Evolutionary conservation across 2,329 filamentous ascomycete genomes (phyloP).

Genomic region (Davidsoniella virescens): DNA sequence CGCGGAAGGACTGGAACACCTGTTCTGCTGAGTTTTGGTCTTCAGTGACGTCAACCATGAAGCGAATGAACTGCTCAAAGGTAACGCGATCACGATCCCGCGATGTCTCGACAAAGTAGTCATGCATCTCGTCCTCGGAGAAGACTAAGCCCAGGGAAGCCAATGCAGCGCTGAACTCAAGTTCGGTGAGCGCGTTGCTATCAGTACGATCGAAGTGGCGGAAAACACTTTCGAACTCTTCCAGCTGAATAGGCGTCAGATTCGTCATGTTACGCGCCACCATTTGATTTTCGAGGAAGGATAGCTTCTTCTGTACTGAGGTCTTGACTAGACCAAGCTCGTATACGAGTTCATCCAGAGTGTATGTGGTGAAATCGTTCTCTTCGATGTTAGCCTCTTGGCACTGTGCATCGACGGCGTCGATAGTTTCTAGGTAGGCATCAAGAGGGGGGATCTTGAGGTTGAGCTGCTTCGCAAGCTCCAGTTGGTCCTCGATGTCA

Average conservation of each 20-base stretch:
- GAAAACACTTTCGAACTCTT: conserved; percentile 98
- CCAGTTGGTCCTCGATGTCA: conserved; percentile 85
- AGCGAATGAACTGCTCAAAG: conserved; percentile 97
- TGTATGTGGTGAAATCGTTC: conserved; percentile 99
- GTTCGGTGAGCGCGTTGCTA: conserved; percentile 75
- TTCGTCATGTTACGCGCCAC: conserved; percentile 98
- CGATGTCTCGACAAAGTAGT: conserved; percentile 80
- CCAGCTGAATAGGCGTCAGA: conserved; percentile 89
- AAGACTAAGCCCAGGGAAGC: conserved; percentile 93
- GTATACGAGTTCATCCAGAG: conserved; percentile 89
- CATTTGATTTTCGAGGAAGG: conserved; percentile 96
- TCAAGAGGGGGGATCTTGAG: conserved; percentile 80
- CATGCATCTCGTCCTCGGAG: conserved; percentile 95
- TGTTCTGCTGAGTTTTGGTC: conserved; percentile 98
- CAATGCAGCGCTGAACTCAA: conserved; percentile 90
- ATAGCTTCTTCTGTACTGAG: conserved; percentile 87
- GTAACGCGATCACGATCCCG: conserved; percentile 64
- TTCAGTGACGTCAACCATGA: conserved; percentile 98
- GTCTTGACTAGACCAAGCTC: conserved; percentile 83
- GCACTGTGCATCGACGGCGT: conserved; percentile 72
- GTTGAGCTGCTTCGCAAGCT: conserved; percentile 71
- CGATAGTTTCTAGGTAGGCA: conserved; percentile 77
- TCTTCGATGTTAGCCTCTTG: conserved; percentile 96
- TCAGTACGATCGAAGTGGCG: conserved; percentile 92
- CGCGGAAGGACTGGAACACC: conserved; percentile 92